phyloP scores from a whole-genome alignment of 768 basidiomycete species.

The Kwoniella europaea region DNA sequence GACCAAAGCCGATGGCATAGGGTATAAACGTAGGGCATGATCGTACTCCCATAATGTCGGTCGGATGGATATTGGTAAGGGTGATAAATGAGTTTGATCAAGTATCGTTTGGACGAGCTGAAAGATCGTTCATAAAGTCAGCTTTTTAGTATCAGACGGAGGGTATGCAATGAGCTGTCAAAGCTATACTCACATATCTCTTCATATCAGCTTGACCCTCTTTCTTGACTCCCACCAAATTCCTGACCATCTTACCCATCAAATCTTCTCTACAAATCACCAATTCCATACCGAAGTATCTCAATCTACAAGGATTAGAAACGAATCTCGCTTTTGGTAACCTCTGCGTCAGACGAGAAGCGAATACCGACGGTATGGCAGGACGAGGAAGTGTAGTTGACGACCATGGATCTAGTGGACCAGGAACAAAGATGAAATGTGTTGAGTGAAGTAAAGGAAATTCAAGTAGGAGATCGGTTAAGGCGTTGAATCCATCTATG shows the following conservation, averaged over 20 bases:
- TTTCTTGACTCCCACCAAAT: constrained; percentile 85
- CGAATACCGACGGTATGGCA: constrained; percentile 76
- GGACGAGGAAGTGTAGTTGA: constrained; percentile 81
- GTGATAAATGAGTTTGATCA: constrained; percentile 93
- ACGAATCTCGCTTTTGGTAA: constrained; percentile 82
- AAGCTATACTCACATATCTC: constrained; percentile 70
- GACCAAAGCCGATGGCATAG: constrained; percentile 87
- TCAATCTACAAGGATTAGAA: constrained; percentile 90
- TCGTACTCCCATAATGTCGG: constrained; percentile 89
- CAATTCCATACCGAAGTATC: constrained; percentile 94
- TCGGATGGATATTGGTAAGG: constrained; percentile 80
- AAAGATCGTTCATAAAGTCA: not conserved
- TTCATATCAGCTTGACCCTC: constrained; percentile 75
- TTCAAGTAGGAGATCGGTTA: constrained; percentile 81
- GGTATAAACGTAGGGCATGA: constrained; percentile 88
- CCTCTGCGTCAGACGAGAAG: constrained; percentile 69
- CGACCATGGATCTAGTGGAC: constrained; percentile 82
- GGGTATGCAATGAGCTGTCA: not conserved
- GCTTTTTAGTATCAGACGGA: not conserved
- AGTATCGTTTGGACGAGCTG: constrained; percentile 95
- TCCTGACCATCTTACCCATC: constrained; percentile 92
- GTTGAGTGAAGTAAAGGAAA: constrained; percentile 81
- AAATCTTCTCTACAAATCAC: constrained; percentile 90
- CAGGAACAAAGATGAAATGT: constrained; percentile 93
- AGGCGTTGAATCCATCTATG: constrained; percentile 68